Evolutionary conservation across 176 grass and related monocot genomes (phyloP).

Genomic region (Aegilops speltoides): DNA sequence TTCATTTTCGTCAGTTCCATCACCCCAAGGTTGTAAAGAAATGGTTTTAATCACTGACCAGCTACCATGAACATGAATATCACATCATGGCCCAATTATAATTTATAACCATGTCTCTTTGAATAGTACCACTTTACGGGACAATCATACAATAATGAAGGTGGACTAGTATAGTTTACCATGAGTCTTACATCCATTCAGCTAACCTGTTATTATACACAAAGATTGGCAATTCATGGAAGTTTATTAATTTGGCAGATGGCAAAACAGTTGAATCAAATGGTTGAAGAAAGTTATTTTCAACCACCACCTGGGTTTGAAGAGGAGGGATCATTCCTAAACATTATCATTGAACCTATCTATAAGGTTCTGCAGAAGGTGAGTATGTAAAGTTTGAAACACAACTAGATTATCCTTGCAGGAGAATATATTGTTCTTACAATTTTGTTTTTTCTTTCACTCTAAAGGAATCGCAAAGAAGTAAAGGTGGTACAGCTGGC

Average conservation of each 20-base stretch:
- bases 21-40: neutral
- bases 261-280: conserved; percentile 46
- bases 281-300: conserved; percentile 31
- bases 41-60: conserved; percentile 13
- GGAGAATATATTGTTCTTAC: conserved; percentile 27
- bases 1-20: neutral
- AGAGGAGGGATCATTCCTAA: conserved; percentile 62
- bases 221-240: conserved; percentile 1
- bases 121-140: conserved; percentile 16
- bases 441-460: conserved; percentile 24
- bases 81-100: neutral
- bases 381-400: conserved; percentile 29
- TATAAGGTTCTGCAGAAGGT: conserved; percentile 62
- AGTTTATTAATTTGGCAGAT: conserved; percentile 50
- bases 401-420: neutral
- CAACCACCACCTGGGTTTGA: conserved; percentile 37
- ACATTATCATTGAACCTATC: conserved; percentile 52
- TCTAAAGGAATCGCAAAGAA: conserved; percentile 63
- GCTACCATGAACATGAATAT: neutral
- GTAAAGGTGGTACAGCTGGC: conserved; percentile 55
- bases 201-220: neutral
- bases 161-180: neutral
- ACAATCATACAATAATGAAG: conserved; percentile 11
- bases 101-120: neutral
- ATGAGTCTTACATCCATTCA: neutral